Evolutionary conservation across 169 alveolate genomes (phyloP), one percentile per base, ranked within the genome.

Genomic region (Theileria parva): DNA sequence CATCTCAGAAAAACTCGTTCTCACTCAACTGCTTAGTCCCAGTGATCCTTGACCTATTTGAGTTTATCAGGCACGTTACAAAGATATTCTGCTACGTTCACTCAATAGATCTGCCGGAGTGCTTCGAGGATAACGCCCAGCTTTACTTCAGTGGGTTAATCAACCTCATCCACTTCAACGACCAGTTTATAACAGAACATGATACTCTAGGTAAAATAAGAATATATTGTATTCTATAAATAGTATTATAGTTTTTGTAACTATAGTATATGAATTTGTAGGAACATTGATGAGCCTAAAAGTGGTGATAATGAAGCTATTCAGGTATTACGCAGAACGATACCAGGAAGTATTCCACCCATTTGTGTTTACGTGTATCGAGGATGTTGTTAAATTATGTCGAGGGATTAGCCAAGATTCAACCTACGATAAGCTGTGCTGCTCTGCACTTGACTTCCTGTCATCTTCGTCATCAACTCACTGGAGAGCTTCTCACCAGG

Each of bases 341-440:
- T 85, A 85, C 37, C 91, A 85, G 75, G 91, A 85, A 28, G 87
- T 60, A 19, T 85, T 78, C 59, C 79, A 61, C 53, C 87, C 87
- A 5, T 78, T 71, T 37, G 87, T 79, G 1, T 85, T 85, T 55
- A 34, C 51, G 9, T 85, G 86, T 79, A 74, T 85, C 21, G 91
- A 85, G 61, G 88, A 71, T 27, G 79, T 71, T 48, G 86, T 83
- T 15, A 59, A 50, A 9, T 39, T 83, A 27, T 83, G 86, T 53
- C 37, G 89, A 0, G 32, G 76, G 25, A 69, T 74, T 17, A 4
- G 34, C 2, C 91, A 85, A 48, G 65, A 72, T 53, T 30, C 73
- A n/a, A 75, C 63, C 0, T 74, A 78, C 61, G 87, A 85, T 70
- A 48, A 53, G 21, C 66, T 85, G 80, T 69, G 84, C 53, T 77